Conservation (phyloP, 441 rosid genomes). For the Metrosideros polymorpha region DNA sequence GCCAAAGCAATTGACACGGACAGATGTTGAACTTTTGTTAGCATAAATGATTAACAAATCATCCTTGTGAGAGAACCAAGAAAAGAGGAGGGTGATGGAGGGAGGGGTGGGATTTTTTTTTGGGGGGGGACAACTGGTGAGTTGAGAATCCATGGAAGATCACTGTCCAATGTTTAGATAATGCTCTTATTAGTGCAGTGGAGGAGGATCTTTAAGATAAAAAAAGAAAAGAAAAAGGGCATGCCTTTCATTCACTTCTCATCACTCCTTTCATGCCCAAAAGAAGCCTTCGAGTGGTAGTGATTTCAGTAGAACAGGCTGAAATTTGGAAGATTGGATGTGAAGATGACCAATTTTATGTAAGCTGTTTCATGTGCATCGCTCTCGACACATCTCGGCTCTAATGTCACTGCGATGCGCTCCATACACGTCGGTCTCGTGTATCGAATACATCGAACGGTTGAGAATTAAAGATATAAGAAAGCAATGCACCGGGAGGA, state of each 20-base stretch:
- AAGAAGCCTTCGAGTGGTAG: not conserved
- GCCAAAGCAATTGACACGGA: not conserved
- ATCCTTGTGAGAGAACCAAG: not conserved
- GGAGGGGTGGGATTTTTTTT: too few species aligned
- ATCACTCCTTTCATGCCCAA: not conserved
- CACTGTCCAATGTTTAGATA: not conserved
- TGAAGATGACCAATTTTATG: not conserved
- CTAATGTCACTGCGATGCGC: not conserved
- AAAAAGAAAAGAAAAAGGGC: not conserved
- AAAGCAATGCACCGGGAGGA: not conserved
- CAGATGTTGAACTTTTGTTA: not conserved
- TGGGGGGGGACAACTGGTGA: not conserved
- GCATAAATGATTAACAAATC: not conserved
- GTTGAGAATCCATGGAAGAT: not conserved
- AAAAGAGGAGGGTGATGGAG: not conserved
- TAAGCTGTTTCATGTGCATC: not conserved
- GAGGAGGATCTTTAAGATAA: not conserved
- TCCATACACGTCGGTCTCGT: too few species aligned
- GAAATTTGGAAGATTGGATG: not conserved
- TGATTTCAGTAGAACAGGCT: not conserved
- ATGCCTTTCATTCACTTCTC: not conserved
- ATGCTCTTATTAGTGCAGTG: not conserved
- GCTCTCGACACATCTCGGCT: not conserved
- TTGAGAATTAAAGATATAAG: not conserved
- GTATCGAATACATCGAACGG: not conserved